Evolutionary conservation across 1,284 basidiomycete species (phyloP), one percentile per base, ranked within the genome.

Genomic region (Trametes hirsuta): DNA sequence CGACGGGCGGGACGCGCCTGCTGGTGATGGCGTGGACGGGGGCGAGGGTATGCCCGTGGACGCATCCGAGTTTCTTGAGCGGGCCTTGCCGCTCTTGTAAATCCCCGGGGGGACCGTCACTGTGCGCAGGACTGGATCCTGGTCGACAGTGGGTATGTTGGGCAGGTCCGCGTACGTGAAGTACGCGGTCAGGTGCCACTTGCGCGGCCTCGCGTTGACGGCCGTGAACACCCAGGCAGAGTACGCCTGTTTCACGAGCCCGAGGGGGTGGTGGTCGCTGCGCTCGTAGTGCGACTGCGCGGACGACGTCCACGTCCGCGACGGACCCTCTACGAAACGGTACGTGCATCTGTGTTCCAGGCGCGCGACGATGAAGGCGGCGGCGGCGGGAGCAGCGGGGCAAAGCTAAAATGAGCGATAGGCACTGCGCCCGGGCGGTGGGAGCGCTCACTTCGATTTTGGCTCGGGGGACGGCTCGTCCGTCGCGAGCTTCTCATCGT

Each of bases 101-200:
- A 86, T 78, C 11, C 85, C 84, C 40, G 73, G 69, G 21, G 85
- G 85, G 45, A 87, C 80, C 41, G 75, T 74, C 30, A 88, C 79
- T 42, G 73, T 78, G 53, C 78, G 75, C 58, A 88, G 70, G 37
- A 78, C 69, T 42, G 80, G 78, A 68, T 87, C 85, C 57, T 76
- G 77, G 70, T 85, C 84, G 55, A 85, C 76, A 18, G 83, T 86
- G 39, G 84, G 84, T 55, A 87, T 81, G 58, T 75, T 77, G 48
- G 80, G 79, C 48, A 86, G 76, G 69, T 88, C 85, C 22, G 81
- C 77, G 66, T 87, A 85, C 47, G 83, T 84, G 75, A 86, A 86
- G 69, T 86, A 86, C 37, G 84, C 83, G 34, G 84, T 86, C 56
- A 86, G 74, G 70, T 87, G 83, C 83, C 83, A 86, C 71, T 85